Conservation (phyloP, 805 yeast genomes). For the Pichia nanzhaoensis region DNA sequence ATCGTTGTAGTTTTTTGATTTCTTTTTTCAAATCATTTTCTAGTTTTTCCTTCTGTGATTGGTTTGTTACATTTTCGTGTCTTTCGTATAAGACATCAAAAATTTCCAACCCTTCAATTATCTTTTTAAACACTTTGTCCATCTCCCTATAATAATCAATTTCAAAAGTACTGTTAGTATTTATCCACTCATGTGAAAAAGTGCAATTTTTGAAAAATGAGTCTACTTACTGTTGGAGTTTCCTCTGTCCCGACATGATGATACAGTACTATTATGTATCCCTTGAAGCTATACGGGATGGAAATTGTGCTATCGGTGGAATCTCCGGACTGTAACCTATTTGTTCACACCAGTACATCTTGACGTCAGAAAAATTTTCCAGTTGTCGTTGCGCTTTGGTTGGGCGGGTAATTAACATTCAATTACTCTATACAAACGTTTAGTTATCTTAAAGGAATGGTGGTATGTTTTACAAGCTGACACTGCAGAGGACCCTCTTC, state of each 20-base stretch:
- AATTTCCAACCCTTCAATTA: conserved; percentile 47
- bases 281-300: no score
- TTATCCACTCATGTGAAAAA: background rate
- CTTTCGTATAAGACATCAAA: conserved; percentile 53
- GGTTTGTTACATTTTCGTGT: conserved; percentile 39
- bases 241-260: conserved; percentile 32
- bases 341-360: background rate
- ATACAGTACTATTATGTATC: background rate
- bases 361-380: conserved; percentile 4
- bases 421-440: background rate
- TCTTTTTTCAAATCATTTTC: conserved; percentile 53
- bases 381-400: background rate
- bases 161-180: background rate
- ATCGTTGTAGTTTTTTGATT: conserved; percentile 51
- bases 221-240: conserved; percentile 33
- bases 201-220: background rate
- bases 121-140: conserved; percentile 57
- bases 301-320: background rate
- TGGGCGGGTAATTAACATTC: background rate
- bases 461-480: conserved; percentile 1
- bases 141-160: conserved; percentile 35
- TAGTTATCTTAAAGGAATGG: background rate
- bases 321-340: background rate
- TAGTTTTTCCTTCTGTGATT: conserved; percentile 49
- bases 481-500: background rate